Percentiles rank a stretch among this genome's conserved stretches.
Evolutionary conservation across 2,329 filamentous ascomycete species (phyloP).

Genomic region (Aspergillus fumigatus): DNA sequence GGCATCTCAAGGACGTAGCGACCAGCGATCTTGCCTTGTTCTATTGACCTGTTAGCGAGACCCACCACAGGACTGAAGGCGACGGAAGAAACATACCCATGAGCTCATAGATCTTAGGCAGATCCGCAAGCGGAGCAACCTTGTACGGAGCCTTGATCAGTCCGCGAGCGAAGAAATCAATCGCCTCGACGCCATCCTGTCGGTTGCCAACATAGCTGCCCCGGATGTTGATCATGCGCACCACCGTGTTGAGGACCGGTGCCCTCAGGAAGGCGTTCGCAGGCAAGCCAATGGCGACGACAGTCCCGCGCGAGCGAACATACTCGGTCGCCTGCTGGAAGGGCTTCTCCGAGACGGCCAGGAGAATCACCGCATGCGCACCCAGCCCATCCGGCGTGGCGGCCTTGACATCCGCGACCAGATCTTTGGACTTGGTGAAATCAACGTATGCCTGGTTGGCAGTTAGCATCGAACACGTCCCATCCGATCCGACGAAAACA

Average conservation of each 20-base stretch:
- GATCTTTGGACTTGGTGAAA: slow-evolving; percentile 67
- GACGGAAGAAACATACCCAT: slow-evolving; percentile 41
- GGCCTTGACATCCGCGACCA: slow-evolving; percentile 77
- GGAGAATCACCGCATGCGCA: slow-evolving; percentile 78
- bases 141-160: slow-evolving; percentile 81
- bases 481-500: no score
- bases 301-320: slow-evolving; percentile 72
- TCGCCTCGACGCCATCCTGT: slow-evolving; percentile 76
- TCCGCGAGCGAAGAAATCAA: slow-evolving; percentile 81
- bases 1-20: slow-evolving; percentile 5
- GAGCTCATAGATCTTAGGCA: slow-evolving; percentile 69
- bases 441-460: slow-evolving; percentile 72
- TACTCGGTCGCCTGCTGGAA: slow-evolving; percentile 92
- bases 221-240: slow-evolving; percentile 85
- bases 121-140: slow-evolving; percentile 70
- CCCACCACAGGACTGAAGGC: background rate
- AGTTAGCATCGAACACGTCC: no score
- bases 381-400: slow-evolving; percentile 75
- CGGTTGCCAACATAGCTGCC: slow-evolving; percentile 91
- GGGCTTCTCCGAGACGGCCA: slow-evolving; percentile 82
- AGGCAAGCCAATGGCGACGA: slow-evolving; percentile 85
- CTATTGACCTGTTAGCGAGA: background rate
- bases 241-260: slow-evolving; percentile 81
- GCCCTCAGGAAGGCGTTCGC: slow-evolving; percentile 73
- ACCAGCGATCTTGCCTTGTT: slow-evolving; percentile 7